A percentile compares a stretch with the other conserved stretches of the same genome.
Conservation (phyloP, 805 yeast species). For the Torulaspora quercuum region DNA sequence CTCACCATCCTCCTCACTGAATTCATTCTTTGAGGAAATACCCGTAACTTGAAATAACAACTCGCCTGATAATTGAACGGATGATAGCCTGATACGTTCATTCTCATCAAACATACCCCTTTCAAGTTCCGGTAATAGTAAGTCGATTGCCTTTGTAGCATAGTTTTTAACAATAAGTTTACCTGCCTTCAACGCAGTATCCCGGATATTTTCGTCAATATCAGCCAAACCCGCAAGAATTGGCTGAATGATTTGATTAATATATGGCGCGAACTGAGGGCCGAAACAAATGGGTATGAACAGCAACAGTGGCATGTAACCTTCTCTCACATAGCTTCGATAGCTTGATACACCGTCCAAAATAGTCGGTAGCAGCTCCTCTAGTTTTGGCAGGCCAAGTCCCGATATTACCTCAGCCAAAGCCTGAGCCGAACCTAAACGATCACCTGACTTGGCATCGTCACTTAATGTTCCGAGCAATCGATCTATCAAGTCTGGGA, state of each 20-base stretch:
- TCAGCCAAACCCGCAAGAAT: slow-evolving; percentile 90
- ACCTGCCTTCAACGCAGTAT: slow-evolving; percentile 88
- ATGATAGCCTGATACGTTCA: slow-evolving; percentile 84
- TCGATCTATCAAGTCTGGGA: slow-evolving; percentile 87
- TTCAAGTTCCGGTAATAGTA: slow-evolving; percentile 90
- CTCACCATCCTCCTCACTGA: slow-evolving; percentile 45
- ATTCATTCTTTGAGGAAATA: slow-evolving; percentile 71
- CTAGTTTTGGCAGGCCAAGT: slow-evolving; percentile 80
- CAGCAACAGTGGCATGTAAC: slow-evolving; percentile 83
- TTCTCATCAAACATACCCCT: slow-evolving; percentile 77
- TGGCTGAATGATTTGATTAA: slow-evolving; percentile 83
- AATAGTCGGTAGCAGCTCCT: slow-evolving; percentile 80
- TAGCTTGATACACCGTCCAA: slow-evolving; percentile 64
- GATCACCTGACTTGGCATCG: slow-evolving; percentile 77
- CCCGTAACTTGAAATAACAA: slow-evolving; percentile 92
- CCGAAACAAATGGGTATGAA: slow-evolving; percentile 95
- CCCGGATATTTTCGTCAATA: slow-evolving; percentile 78
- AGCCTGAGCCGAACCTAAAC: slow-evolving; percentile 97
- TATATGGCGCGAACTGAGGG: slow-evolving; percentile 82
- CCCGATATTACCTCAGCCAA: slow-evolving; percentile 92
- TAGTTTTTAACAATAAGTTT: slow-evolving; percentile 86
- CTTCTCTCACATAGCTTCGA: slow-evolving; percentile 78
- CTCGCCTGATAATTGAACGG: slow-evolving; percentile 94
- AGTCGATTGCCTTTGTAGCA: slow-evolving; percentile 88
- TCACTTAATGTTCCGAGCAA: slow-evolving; percentile 73